Evolutionary conservation across 345 rosid species (phyloP).

Genomic region (Corchorus capsularis): DNA sequence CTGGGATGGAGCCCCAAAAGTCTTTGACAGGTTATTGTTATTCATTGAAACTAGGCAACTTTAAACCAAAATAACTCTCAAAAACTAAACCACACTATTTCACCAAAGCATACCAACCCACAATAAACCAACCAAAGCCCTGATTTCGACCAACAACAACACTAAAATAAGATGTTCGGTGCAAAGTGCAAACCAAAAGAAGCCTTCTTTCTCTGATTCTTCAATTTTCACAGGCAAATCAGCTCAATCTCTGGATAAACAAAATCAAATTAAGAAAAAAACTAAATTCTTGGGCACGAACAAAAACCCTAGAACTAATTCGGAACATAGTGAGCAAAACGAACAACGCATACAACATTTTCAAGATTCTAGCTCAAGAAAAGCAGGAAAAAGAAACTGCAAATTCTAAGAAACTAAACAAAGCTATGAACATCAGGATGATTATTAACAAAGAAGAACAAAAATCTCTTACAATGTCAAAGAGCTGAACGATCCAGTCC

Average conservation of each 20-base stretch:
- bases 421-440: neutral
- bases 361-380: neutral
- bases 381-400: neutral
- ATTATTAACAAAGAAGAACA: neutral
- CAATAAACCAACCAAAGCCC: conserved; percentile 17
- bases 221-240: neutral
- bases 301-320: conserved; percentile 7
- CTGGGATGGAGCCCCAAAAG: conserved; percentile 34
- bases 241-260: conserved; percentile 5
- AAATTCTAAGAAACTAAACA: neutral
- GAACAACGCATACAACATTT: neutral
- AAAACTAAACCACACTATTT: conserved; percentile 23
- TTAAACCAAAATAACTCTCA: conserved; percentile 8
- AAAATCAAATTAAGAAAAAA: neutral
- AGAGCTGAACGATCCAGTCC: neutral
- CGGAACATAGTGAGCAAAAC: neutral
- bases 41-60: conserved; percentile 31
- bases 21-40: conserved; percentile 35
- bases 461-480: conserved; percentile 1
- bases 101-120: conserved; percentile 14
- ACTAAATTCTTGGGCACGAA: neutral
- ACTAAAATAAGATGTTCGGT: neutral
- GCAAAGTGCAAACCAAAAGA: neutral
- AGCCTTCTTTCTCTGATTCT: neutral
- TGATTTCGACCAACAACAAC: conserved; percentile 11